A percentile compares a stretch with the other conserved stretches of the same genome.
Conservation (phyloP, 2,329 filamentous ascomycete genomes). For the Fusarium nodosum region DNA sequence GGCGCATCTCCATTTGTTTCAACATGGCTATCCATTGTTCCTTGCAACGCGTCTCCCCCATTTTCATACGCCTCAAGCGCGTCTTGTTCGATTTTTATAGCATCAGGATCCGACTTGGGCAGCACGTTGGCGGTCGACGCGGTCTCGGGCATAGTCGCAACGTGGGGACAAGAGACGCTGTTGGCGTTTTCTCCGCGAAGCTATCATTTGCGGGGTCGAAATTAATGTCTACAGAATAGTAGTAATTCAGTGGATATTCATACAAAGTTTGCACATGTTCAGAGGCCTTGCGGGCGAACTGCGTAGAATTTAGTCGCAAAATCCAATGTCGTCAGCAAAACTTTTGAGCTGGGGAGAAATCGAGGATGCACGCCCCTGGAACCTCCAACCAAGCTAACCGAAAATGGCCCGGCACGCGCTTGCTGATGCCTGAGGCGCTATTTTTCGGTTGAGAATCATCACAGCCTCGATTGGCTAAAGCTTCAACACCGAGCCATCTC, state of each 20-base stretch:
- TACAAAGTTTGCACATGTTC: constrained; percentile 68
- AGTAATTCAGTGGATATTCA: constrained; percentile 60
- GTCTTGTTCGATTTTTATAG: constrained; percentile 47
- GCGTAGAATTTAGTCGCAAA: constrained; percentile 60
- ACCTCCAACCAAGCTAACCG: constrained; percentile 46
- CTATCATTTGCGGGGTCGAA: constrained; percentile 70
- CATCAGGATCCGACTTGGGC: constrained; percentile 51
- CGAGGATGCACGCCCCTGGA: constrained; percentile 47
- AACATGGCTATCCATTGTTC: constrained; percentile 23
- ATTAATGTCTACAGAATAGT: constrained; percentile 68
- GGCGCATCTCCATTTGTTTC: constrained; percentile 47
- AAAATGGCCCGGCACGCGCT: constrained; percentile 48
- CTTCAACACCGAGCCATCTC: constrained; percentile 50
- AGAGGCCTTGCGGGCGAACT: constrained; percentile 62
- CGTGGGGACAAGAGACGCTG: constrained; percentile 59
- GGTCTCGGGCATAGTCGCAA: constrained; percentile 71
- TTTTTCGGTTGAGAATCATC: constrained; percentile 48
- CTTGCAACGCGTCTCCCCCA: constrained; percentile 40
- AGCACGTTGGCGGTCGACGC: constrained; percentile 66
- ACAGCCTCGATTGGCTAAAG: constrained; percentile 52
- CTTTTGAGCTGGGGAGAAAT: constrained; percentile 56
- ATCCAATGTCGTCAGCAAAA: constrained; percentile 66
- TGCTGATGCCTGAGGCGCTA: constrained; percentile 55
- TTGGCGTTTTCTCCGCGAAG: constrained; percentile 67
- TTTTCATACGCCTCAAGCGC: constrained; percentile 37